Percentiles rank a stretch among this genome's conserved stretches.
Evolutionary conservation across 2,329 filamentous ascomycete species (phyloP).

Genomic region (Colletotrichum simmondsii): DNA sequence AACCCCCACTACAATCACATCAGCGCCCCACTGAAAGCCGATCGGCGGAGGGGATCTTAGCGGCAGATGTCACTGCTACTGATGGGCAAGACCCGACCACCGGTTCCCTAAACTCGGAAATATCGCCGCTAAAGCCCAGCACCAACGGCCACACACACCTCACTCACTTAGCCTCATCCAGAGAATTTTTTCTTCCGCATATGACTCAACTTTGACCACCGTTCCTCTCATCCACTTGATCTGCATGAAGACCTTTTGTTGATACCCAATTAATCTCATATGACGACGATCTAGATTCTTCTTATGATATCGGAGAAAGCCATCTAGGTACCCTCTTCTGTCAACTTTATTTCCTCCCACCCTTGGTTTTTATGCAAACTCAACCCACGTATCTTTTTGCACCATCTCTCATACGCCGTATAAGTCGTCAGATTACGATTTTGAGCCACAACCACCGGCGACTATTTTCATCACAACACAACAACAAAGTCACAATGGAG

Average conservation of each 20-base stretch:
- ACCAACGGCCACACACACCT: not conserved
- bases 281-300: constrained; percentile 16
- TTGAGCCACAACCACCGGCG: not conserved
- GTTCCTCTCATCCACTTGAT: constrained; percentile 13
- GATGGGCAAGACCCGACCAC: constrained; percentile 12
- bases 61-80: not conserved
- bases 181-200: constrained; percentile 25
- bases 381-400: not conserved
- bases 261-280: constrained; percentile 24
- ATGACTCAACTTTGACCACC: constrained; percentile 28
- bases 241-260: constrained; percentile 20
- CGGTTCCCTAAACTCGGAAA: constrained; percentile 4
- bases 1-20: constrained; percentile 16
- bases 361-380: not conserved
- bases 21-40: constrained; percentile 10
- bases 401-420: constrained; percentile 25
- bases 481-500: constrained; percentile 45
- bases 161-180: constrained; percentile 20
- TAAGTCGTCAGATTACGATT: constrained; percentile 28
- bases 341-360: not conserved
- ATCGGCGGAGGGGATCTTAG: constrained; percentile 10
- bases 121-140: constrained; percentile 19
- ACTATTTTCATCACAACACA: not conserved
- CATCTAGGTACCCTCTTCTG: constrained; percentile 23
- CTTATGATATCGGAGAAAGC: constrained; percentile 10